These are phyloP conservation scores for Lachancea waltii DNA, from an alignment of 805 yeast genomes.

Conservation along the genomic window DNA sequence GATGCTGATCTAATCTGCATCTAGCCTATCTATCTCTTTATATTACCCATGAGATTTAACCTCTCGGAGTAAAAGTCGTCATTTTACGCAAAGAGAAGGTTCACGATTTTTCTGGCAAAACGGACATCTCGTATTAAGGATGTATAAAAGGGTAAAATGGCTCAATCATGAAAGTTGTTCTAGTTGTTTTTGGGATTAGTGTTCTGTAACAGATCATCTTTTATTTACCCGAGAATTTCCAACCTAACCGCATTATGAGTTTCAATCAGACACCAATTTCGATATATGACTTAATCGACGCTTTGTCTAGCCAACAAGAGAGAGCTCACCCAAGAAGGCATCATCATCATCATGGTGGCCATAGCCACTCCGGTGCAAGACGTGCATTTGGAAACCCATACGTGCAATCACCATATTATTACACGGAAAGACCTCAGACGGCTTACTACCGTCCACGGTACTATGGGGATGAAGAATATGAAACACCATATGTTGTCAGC, in stretches of 20 bases:
- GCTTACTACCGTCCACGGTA: conserved; percentile 11
- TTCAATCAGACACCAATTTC: conserved; percentile 30
- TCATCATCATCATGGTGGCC: conserved; percentile 8
- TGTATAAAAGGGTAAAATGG: not conserved
- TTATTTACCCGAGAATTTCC: too few species aligned
- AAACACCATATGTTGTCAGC: conserved; percentile 1
- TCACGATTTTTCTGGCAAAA: conserved; percentile 2
- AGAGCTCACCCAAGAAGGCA: conserved; percentile 7
- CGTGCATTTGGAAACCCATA: not conserved
- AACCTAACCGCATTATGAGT: conserved; percentile 27
- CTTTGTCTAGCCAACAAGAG: conserved; percentile 17
- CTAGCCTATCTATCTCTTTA: too few species aligned
- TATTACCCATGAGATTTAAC: too few species aligned
- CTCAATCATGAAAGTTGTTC: too few species aligned
- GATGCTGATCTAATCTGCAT: too few species aligned
- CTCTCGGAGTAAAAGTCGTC: too few species aligned
- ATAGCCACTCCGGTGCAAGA: not conserved
- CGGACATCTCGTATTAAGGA: too few species aligned
- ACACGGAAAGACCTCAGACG: conserved; percentile 8
- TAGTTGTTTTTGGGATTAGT: too few species aligned
- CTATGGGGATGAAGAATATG: conserved; percentile 7
- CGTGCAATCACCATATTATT: conserved; percentile 5
- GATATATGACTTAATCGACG: conserved; percentile 26
- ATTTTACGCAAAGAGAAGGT: too few species aligned
- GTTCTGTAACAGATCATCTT: too few species aligned